Evolutionary conservation across 169 alveolate genomes (phyloP), one percentile per base, ranked within the genome.

Genomic region (Theileria parva): DNA sequence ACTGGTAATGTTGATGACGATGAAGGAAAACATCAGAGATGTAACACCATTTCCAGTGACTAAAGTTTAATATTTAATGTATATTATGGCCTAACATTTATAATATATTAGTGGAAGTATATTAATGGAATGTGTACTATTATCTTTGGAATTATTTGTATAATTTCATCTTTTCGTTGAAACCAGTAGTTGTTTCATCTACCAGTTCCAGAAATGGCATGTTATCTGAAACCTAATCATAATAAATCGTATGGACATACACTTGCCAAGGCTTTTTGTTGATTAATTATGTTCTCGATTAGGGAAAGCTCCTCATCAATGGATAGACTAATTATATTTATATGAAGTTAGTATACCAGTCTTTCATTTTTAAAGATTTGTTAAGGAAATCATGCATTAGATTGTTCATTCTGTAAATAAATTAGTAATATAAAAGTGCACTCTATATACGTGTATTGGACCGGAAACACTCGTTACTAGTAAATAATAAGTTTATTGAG

Each of bases 31-130:
- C 95, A 98, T 98, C 74, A 91, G 98, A 88, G 99, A 98, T 81
- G 99, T 97, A 34, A 98, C 97, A 61, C 99, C 99, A 0, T 98
- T 95, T 95, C 99, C 99, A 27, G 95, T 99, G 83, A 79, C 88
- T 80, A 94, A 85, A 64, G 21, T 21, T 37, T 34, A 39, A 70
- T 19, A 19, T 70, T 34, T 51, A 34, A 21, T 70, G 78, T 25
- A 34, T 6, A 27, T 68, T 70, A 64, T 70, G 2, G n/a, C n/a
- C n/a, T n/a, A n/a, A n/a, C n/a, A n/a, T n/a, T n/a, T n/a, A n/a
- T n/a, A n/a, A 70, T 75, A 23, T 23, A 57, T 6, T 8, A 57
- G 9, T 8, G 8, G 13, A 8, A 57, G 4, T 23, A 6, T 4
- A 27, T 57, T 23, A 57, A 8, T 8, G 8, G 4, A 23, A 8